Evolutionary conservation across 225 moss, liverwort and hornwort genomes (phyloP).

Genomic region (Ulota crispa): DNA sequence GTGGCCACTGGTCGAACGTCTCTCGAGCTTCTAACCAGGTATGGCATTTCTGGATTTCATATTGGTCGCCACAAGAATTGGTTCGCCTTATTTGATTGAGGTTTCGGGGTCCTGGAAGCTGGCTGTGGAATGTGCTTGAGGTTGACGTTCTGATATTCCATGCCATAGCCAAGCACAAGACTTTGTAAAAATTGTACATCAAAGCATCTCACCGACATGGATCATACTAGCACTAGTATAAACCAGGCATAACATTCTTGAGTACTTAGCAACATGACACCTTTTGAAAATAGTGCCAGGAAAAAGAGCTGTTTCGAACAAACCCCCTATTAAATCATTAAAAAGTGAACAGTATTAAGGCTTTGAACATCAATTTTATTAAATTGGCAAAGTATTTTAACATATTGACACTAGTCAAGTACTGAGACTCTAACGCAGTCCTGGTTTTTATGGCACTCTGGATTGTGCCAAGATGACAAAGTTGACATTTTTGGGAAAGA

Average conservation of each 20-base stretch:
- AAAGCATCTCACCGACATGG: background rate
- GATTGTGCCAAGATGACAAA: no score
- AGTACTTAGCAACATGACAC: background rate
- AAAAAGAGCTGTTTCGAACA: background rate
- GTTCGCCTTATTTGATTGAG: slow-evolving; percentile 17
- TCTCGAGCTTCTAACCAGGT: slow-evolving; percentile 19
- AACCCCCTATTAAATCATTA: no score
- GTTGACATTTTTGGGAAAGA: no score
- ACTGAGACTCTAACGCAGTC: no score
- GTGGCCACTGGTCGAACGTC: slow-evolving; percentile 26
- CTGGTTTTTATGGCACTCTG: no score
- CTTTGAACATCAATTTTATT: background rate
- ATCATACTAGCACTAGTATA: background rate
- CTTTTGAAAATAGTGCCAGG: background rate
- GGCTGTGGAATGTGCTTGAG: slow-evolving; percentile 5
- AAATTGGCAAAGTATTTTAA: no score
- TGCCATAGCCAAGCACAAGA: background rate
- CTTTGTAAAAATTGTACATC: background rate
- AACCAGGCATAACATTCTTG: background rate
- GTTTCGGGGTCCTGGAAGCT: slow-evolving; percentile 2
- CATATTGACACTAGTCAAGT: no score
- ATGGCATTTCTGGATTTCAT: slow-evolving; percentile 21
- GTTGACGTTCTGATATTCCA: slow-evolving; percentile 13
- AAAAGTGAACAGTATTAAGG: background rate
- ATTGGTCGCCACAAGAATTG: slow-evolving; percentile 22